Percentiles rank a stretch among this genome's conserved stretches.
phyloP scores from a whole-genome alignment of 129 eudicot genomes.

The Mikania micrantha region DNA sequence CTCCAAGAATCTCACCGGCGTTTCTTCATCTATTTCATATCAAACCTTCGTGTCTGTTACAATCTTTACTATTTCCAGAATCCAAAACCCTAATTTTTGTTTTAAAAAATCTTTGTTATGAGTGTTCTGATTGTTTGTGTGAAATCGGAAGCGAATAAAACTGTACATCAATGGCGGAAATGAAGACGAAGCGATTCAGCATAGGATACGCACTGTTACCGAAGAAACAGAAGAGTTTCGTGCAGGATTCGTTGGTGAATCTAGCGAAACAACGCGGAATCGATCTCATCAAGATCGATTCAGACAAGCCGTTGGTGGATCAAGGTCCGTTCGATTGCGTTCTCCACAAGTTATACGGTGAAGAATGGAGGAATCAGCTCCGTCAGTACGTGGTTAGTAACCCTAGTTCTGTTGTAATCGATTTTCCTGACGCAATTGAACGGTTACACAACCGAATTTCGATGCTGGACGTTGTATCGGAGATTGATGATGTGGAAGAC shows the following conservation, averaged over 20 bases:
- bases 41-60: neutral
- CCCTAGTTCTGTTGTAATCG: no score
- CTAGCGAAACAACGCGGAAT: constrained; percentile 46
- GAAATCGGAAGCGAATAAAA: neutral
- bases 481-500: constrained; percentile 21
- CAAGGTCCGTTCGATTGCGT: constrained; percentile 91
- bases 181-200: constrained; percentile 33
- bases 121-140: constrained; percentile 10
- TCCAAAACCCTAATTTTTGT: constrained; percentile 1
- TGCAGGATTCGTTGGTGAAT: constrained; percentile 46
- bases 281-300: constrained; percentile 59
- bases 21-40: neutral
- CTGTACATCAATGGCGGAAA: constrained; percentile 17
- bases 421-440: no score
- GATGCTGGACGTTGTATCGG: constrained; percentile 53
- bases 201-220: constrained; percentile 71
- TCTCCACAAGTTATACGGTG: constrained; percentile 68
- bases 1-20: constrained; percentile 26
- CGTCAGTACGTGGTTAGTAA: constrained; percentile 26
- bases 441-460: neutral
- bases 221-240: constrained; percentile 68
- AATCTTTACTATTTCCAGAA: neutral
- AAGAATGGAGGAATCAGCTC: constrained; percentile 56
- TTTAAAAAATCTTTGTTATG: constrained; percentile 15
- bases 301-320: constrained; percentile 44